Evolutionary conservation across 129 eudicot species (phyloP), one percentile per base, ranked within the genome.

Genomic region (Tanacetum coccineum): DNA sequence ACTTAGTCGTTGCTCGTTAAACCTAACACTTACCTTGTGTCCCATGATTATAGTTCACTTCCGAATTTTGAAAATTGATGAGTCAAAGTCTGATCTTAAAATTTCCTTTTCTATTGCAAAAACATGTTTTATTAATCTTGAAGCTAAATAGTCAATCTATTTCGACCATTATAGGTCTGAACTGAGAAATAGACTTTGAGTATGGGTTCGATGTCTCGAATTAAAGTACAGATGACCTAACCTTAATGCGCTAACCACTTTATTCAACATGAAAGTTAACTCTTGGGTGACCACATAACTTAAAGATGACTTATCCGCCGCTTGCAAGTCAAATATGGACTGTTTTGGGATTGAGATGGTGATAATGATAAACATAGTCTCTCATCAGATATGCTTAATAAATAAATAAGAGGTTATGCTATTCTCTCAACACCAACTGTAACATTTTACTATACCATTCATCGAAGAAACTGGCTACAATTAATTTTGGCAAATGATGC

Each of bases 351-450:
- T 40, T 63, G 20, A 61, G 42, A 51, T 61, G 6, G 62, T 71
- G 64, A 77, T 71, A 56, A 44, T 71, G 73, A 77, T 71, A 47
- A 44, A 53, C 19, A 42, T 12, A 58, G 47, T 65, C 36, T 71
- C 58, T 17, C 59, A 50, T 28, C 51, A 12, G n/a, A n/a, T n/a
- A n/a, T n/a, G n/a, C n/a, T n/a, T n/a, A n/a, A 30, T 74, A 47
- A 66, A 66, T 67, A 18, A 66, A 74, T 2, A 4, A 68, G 40
- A 42, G 67, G 36, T 57, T n/a, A 28, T 45, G 53, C 14, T n/a
- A 14, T 36, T 48, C 42, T 51, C 69, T 71, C 74, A 78, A 59
- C 82, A 51, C 78, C 81, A 78, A 22, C 74, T 45, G 46, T 44
- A 6, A 36, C 8, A 19, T 32, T 61, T 64, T 18, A 32, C n/a